A percentile compares a stretch with the other conserved stretches of the same genome.
Evolutionary conservation across 768 basidiomycete species (phyloP).

Genomic region (Kwoniella sp.): DNA sequence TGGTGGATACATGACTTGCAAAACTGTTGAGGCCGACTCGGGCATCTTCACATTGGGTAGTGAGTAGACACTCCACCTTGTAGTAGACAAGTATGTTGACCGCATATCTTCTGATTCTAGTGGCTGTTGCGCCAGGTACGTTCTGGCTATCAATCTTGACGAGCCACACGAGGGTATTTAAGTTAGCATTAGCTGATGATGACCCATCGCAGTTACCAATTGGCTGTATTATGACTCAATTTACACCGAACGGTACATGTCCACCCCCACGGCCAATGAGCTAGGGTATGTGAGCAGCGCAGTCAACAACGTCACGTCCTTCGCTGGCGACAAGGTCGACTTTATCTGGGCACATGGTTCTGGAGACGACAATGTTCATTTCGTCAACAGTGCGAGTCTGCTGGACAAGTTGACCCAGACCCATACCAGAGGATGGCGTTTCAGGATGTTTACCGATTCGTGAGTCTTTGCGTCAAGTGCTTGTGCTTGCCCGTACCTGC

Average conservation of each 20-base stretch:
- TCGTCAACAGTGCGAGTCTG: slow-evolving; percentile 80
- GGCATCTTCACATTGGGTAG: slow-evolving; percentile 85
- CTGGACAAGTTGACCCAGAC: slow-evolving; percentile 86
- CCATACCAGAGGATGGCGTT: slow-evolving; percentile 65
- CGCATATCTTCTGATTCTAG: slow-evolving; percentile 2
- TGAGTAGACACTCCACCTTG: slow-evolving; percentile 59
- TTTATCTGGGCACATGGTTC: slow-evolving; percentile 87
- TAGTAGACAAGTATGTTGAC: slow-evolving; percentile 54
- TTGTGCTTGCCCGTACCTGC: background rate
- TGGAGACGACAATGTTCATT: slow-evolving; percentile 94
- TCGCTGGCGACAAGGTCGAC: slow-evolving; percentile 61
- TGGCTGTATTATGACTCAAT: slow-evolving; percentile 65
- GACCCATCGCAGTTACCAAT: slow-evolving; percentile 33
- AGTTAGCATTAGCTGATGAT: background rate
- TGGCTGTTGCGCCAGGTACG: slow-evolving; percentile 46
- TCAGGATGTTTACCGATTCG: slow-evolving; percentile 98
- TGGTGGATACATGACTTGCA: slow-evolving; percentile 92
- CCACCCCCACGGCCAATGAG: slow-evolving; percentile 68
- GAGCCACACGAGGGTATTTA: background rate
- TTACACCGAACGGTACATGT: slow-evolving; percentile 98
- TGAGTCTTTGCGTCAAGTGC: slow-evolving; percentile 48
- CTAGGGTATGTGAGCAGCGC: slow-evolving; percentile 86
- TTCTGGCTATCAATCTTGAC: background rate
- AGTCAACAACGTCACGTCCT: slow-evolving; percentile 81
- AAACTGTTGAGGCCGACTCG: slow-evolving; percentile 84